Evolutionary conservation across 495 filamentous ascomycete species (phyloP).

Genomic region (Pseudoneurospora amorphoporcata): DNA sequence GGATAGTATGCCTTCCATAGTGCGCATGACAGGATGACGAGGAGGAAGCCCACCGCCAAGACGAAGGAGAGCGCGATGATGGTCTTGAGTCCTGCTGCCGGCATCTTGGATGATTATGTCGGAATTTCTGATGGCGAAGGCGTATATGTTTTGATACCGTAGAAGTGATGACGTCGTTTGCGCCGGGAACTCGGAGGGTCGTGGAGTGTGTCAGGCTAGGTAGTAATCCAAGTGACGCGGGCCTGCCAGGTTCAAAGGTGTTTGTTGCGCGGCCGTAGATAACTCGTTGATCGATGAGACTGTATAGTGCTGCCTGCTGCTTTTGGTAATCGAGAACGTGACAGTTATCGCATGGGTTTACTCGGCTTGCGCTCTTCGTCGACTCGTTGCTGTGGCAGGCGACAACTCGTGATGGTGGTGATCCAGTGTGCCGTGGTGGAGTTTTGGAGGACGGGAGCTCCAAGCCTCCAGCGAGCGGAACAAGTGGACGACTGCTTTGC

Average conservation of each 20-base stretch:
- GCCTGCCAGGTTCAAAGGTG: neutral
- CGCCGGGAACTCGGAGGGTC: constrained; percentile 1
- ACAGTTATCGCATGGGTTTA: neutral
- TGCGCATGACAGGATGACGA: constrained; percentile 95
- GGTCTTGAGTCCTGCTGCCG: constrained; percentile 81
- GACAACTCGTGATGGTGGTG: constrained; percentile 8
- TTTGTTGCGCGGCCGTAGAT: neutral
- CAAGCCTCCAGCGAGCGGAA: neutral
- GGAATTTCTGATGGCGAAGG: neutral
- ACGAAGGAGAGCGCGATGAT: constrained; percentile 99
- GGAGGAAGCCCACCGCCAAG: constrained; percentile 96
- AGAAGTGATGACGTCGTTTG: neutral
- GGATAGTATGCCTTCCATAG: constrained; percentile 90
- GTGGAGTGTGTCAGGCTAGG: neutral
- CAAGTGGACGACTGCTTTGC: constrained; percentile 6
- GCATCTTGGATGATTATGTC: constrained; percentile 46
- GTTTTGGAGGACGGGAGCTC: constrained; percentile 11
- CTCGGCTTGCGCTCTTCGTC: neutral
- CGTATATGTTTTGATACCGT: neutral
- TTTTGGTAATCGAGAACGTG: neutral
- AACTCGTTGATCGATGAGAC: neutral
- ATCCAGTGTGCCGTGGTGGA: neutral
- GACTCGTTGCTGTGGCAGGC: neutral
- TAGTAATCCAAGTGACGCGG: neutral
- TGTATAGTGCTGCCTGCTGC: neutral